Base-by-base conservation (phyloP, 805 yeast species). In the Ogataea zsoltii region DNA sequence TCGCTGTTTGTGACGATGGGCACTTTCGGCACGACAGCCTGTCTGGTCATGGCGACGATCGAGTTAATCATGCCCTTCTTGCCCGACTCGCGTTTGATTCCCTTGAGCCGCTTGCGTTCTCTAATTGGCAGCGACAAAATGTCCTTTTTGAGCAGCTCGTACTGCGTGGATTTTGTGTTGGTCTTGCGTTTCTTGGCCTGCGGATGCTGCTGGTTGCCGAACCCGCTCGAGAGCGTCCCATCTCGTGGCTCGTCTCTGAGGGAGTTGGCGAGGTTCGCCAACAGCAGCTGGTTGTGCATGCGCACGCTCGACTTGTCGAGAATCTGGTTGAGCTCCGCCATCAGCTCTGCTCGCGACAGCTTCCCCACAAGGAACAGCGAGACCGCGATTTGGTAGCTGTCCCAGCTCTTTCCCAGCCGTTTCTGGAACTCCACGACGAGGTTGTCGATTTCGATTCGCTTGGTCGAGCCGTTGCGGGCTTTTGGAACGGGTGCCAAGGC, bases 231-330 rank as follows among this genome's bases (percentile, higher is more conserved):
- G 17, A 66, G 33, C 65, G 75, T 33, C 53, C 74, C 76, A 53
- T 81, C 88, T 6, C 75, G 70, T 0, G 94, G 89, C 15, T 83
- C 80, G 50, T 86, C 94, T 46, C 88, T 76, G 45, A 88, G 71
- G 4, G 96, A 79, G 65, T 91, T 92, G 18, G 97, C 90, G 52
- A 91, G 72, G 60, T 88, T 85, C 13, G 95, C 82, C 44, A 92
- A 71, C 35, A 92, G 67, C 36, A 92, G 71, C 60, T 87, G 89
- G 67, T 92, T 92, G 67, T 94, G 99, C 71, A 83, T 76, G 45
- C 81, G 71, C 31, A 79, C 61, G 40, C 82, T 70, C 16, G 68
- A 66, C 21, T 62, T 63, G 41, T 72, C 75, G 41, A 90, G 70
- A 21, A 87, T 70, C n/a, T 76, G 76, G 35, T 72, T 71, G 26